Evolutionary conservation across 1,139 yeast species (phyloP), one percentile per base, ranked within the genome.

Genomic region (Magnusiomyces sp.): DNA sequence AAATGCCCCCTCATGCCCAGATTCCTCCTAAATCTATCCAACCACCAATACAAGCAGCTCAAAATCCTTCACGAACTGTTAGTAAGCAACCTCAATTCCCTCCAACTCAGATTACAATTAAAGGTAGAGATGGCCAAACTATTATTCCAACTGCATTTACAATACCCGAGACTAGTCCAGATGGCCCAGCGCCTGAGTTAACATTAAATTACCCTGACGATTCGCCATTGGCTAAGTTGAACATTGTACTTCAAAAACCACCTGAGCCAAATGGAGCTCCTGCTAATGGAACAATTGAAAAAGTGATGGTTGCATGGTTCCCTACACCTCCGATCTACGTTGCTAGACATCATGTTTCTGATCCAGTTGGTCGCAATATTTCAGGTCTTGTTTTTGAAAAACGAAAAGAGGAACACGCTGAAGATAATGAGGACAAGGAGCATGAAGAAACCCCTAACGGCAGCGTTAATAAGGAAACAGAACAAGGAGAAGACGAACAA

Each of bases 281-380:
- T n/a, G 41, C 20, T 5, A 19, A 19, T 11, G 23, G 10, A n/a
- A 27, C 43, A 5, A 14, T 23, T 16, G 32, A 23, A 20, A 40
- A 40, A 14, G 4, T 4, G 23, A 27, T 49, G 50, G 70, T 83
- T 40, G 68, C 86, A 19, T 89, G 95, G 90, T 87, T 82, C 66
- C 75, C 87, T 55, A 79, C 92, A 2, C 89, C 95, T 6, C 95
- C 95, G 11, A 70, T 83, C 9, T 70, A 74, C 48, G 67, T 81
- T 16, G 68, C 76, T 1, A 78, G 75, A 59, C 71, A 84, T 54
- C 67, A 81, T 38, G 60, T 54, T n/a, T 44, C 53, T 16, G 62
- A 60, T 33, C 59, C 60, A 17, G 53, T 59, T n/a, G 52, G 51
- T 48, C 56, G 47, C 40, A 57, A 45, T 46, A 32, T 31, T 44